Evolutionary conservation across 2,329 filamentous ascomycete genomes (phyloP).

Genomic region (Metarhizium rileyi): DNA sequence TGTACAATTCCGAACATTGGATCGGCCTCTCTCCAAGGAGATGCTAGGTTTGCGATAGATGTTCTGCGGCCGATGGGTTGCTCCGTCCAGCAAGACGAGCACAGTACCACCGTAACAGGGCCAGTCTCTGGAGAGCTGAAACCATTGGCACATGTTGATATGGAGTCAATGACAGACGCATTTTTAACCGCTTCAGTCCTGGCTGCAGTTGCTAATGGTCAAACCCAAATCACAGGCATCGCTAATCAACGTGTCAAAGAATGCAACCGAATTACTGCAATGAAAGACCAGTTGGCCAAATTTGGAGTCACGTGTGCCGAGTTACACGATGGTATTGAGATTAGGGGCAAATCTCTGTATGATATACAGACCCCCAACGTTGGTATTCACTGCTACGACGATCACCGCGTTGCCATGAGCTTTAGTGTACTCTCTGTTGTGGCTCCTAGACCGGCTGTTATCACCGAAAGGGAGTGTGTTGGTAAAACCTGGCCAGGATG

Average conservation of each 20-base stretch:
- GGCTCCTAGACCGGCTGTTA: constrained; percentile 60
- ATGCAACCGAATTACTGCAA: constrained; percentile 90
- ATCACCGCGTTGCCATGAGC: constrained; percentile 97
- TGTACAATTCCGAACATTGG: constrained; percentile 97
- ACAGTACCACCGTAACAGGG: constrained; percentile 86
- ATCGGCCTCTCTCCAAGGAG: constrained; percentile 81
- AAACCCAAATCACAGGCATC: constrained; percentile 84
- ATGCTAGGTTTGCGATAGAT: constrained; percentile 87
- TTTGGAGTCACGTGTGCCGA: constrained; percentile 83
- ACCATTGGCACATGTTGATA: constrained; percentile 76
- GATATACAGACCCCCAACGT: constrained; percentile 45
- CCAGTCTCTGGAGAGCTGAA: constrained; percentile 65
- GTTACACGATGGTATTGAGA: constrained; percentile 87
- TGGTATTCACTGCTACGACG: constrained; percentile 86
- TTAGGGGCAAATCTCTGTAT: constrained; percentile 42
- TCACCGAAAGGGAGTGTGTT: constrained; percentile 85
- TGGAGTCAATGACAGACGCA: constrained; percentile 99
- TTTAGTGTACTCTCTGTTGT: constrained; percentile 80
- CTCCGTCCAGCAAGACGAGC: constrained; percentile 70
- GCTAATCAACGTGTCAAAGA: constrained; percentile 98
- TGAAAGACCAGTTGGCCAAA: constrained; percentile 89
- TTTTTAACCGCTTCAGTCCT: constrained; percentile 93
- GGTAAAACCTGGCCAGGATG: constrained; percentile 98
- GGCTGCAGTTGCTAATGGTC: constrained; percentile 75
- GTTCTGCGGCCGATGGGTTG: constrained; percentile 92